Evolutionary conservation across 345 rosid species (phyloP).

Genomic region (Draba incana): DNA sequence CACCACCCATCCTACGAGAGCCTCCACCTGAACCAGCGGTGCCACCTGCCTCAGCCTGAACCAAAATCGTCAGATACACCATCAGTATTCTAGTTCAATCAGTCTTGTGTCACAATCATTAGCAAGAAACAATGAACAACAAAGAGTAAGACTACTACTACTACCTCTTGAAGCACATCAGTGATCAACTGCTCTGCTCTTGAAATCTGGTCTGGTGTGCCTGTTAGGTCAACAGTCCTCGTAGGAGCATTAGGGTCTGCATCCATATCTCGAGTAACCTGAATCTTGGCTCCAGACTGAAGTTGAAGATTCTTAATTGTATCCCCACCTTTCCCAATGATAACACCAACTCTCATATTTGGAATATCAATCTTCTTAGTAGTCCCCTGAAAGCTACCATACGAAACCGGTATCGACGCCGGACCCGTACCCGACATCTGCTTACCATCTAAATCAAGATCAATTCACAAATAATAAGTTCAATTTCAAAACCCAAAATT

Average conservation of each 20-base stretch:
- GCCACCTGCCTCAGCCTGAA: slow-evolving; percentile 93
- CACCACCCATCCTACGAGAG: slow-evolving; percentile 72
- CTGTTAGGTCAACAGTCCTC: slow-evolving; percentile 82
- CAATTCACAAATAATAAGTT: neutral
- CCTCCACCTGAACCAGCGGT: slow-evolving; percentile 60
- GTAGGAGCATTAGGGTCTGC: slow-evolving; percentile 73
- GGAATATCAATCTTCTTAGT: slow-evolving; percentile 95
- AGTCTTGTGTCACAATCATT: neutral
- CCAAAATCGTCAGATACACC: no score
- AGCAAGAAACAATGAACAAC: neutral
- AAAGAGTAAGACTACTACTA: slow-evolving; percentile 44
- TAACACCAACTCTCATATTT: slow-evolving; percentile 92
- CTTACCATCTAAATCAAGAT: slow-evolving; percentile 56
- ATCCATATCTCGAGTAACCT: slow-evolving; percentile 93
- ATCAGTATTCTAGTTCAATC: neutral
- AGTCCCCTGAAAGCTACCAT: slow-evolving; percentile 64
- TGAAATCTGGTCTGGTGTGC: slow-evolving; percentile 80
- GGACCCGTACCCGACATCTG: slow-evolving; percentile 52
- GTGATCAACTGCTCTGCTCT: slow-evolving; percentile 89
- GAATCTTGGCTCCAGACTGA: slow-evolving; percentile 98
- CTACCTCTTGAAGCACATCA: slow-evolving; percentile 88
- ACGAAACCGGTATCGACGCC: slow-evolving; percentile 68
- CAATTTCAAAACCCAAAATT: neutral
- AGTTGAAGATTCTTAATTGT: slow-evolving; percentile 92
- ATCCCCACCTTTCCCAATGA: slow-evolving; percentile 97